Evolutionary conservation across 2,329 filamentous ascomycete species (phyloP), one percentile per base, ranked within the genome.

Genomic region (Diaporthe caulivora): DNA sequence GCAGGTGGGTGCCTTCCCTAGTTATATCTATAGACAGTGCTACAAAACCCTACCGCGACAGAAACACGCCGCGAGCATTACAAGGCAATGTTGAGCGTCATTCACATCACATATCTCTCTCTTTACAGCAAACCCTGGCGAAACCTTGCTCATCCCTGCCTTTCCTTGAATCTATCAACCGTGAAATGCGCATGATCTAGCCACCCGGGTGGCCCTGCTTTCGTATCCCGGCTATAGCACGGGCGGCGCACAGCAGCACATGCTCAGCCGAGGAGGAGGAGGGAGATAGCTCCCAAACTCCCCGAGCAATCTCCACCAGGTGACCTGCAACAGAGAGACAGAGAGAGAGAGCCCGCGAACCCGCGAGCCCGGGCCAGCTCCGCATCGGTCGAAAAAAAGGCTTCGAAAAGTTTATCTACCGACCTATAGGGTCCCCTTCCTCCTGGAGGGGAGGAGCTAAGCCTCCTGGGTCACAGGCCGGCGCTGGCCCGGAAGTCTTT

Each of bases 391-490:
- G 47, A 67, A 64, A 44, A n/a, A n/a, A n/a, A n/a, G n/a, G 37
- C 37, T 29, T 34, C 17, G 60, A 49, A n/a, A n/a, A 53, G 62
- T 34, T 67, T 37, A 40, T 51, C 62, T 21, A 37, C 29, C 62
- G 15, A 40, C 62, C 62, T 65, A 65, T 67, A 7, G 47, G 44
- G 31, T 53, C 47, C 18, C 42, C 60, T 24, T 18, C 24, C 13
- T 34, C 34, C 37, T 40, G 37, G 42, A 18, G 29, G 21, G n/a
- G n/a, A n/a, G n/a, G 40, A 17, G 62, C 62, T 67, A 67, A 67
- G 47, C 62, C 62, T 67, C 42, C 62, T 47, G 62, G 62, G 62
- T 53, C 62, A 67, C 62, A 67, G 29, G 47, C 62, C 21, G 9
- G 29, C 26, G 47, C 5, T 67, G 47, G 11, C 40, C 62, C 62